phyloP scores from a whole-genome alignment of 1,139 yeast species.

The Yamadazyma oceani region DNA sequence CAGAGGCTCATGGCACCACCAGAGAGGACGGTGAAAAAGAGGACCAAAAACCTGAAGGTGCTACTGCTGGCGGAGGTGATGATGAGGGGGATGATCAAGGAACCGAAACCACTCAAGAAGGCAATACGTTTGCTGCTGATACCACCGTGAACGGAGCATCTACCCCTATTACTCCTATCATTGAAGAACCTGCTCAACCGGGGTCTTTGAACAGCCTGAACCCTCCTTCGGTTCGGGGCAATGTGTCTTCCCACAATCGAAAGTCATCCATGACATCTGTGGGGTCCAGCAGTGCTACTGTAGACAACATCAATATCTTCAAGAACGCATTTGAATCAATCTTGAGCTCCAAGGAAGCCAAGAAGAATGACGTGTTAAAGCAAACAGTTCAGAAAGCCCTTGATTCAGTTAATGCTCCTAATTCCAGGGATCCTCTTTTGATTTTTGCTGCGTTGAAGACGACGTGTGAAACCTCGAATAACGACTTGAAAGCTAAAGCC shows the following conservation, averaged over 20 bases:
- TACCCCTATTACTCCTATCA: slow-evolving; percentile 12
- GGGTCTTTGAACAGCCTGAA: slow-evolving; percentile 5
- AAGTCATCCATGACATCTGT: slow-evolving; percentile 24
- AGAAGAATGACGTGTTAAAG: slow-evolving; percentile 37
- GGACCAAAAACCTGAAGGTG: background rate
- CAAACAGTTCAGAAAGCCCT: slow-evolving; percentile 36
- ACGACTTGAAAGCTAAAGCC: slow-evolving; percentile 38
- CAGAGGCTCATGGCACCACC: background rate
- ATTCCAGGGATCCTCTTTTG: slow-evolving; percentile 33
- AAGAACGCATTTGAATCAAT: slow-evolving; percentile 39
- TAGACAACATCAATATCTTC: slow-evolving; percentile 42
- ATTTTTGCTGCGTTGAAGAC: slow-evolving; percentile 42
- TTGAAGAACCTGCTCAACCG: slow-evolving; percentile 14
- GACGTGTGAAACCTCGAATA: slow-evolving; percentile 35
- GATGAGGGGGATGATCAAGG: too few species aligned
- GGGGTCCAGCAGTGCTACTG: slow-evolving; percentile 25
- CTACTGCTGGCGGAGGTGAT: background rate
- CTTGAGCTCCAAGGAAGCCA: slow-evolving; percentile 38
- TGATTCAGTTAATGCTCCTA: slow-evolving; percentile 31
- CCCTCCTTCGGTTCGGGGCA: slow-evolving; percentile 7
- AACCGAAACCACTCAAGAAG: background rate
- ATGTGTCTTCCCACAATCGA: slow-evolving; percentile 14
- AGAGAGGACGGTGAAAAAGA: too few species aligned
- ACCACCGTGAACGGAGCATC: slow-evolving; percentile 2
- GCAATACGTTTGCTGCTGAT: slow-evolving; percentile 1